These are phyloP conservation scores for Hymenoscyphus fraxineus DNA, from an alignment of 2,329 filamentous ascomycete genomes.

Conservation along the genomic window DNA sequence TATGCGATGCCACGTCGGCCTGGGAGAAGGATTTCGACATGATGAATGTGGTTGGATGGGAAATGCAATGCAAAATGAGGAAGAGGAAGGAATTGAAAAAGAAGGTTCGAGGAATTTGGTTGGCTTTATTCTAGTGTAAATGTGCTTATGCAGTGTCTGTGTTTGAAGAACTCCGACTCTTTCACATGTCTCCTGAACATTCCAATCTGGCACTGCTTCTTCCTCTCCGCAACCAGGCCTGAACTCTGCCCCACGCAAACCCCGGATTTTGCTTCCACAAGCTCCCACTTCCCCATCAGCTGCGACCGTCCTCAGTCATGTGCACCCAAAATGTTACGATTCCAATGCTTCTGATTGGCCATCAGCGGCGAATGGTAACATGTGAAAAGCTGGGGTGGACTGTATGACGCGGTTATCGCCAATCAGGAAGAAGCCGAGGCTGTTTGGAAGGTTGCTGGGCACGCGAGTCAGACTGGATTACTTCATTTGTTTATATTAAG, in stretches of 20 bases:
- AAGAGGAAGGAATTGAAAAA: not conserved
- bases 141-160: not conserved
- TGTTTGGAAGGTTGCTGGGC: too few relatives aligned
- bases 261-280: not conserved
- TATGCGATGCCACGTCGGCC: conserved; percentile 86
- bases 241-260: not conserved
- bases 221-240: not conserved
- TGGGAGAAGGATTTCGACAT: conserved; percentile 89
- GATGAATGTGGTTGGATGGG: not conserved
- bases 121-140: not conserved
- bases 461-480: too few relatives aligned
- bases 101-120: not conserved
- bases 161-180: conserved; percentile 1
- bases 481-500: too few relatives aligned
- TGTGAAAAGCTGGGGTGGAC: not conserved
- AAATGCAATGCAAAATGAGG: not conserved
- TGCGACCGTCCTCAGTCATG: conserved; percentile 5
- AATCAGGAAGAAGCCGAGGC: too few relatives aligned
- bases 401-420: not conserved
- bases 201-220: not conserved
- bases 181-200: conserved; percentile 1
- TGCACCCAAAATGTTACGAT: conserved; percentile 3
- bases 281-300: not conserved
- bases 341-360: not conserved
- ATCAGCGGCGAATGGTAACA: not conserved